Conservation (phyloP, 805 yeast species). For the Pichia thaimueangensis region DNA sequence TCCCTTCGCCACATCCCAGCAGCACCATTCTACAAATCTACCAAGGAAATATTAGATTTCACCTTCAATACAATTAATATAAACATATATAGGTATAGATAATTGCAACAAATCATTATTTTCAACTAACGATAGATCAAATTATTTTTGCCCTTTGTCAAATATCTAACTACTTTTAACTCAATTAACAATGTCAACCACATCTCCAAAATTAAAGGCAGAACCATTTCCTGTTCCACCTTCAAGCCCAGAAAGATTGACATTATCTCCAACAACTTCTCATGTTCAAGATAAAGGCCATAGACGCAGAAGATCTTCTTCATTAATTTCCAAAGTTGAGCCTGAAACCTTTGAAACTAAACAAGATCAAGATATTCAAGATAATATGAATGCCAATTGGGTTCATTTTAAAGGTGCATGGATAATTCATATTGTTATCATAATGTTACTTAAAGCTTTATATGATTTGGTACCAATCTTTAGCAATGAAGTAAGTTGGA, state of each 20-base stretch:
- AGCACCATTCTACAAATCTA: too few relatives aligned
- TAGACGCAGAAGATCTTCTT: slow-evolving; percentile 69
- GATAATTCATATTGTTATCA: slow-evolving; percentile 84
- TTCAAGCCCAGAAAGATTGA: slow-evolving; percentile 29
- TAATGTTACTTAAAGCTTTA: slow-evolving; percentile 63
- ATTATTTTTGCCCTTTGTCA: neutral
- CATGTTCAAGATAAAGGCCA: slow-evolving; percentile 28
- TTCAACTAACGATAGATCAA: too few relatives aligned
- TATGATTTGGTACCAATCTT: slow-evolving; percentile 79
- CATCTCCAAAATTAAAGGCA: slow-evolving; percentile 14
- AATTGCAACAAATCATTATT: too few relatives aligned
- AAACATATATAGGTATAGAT: too few relatives aligned
- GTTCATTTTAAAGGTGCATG: slow-evolving; percentile 95
- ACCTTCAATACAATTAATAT: too few relatives aligned
- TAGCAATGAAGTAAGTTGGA: slow-evolving; percentile 84
- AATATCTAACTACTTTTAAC: too few relatives aligned
- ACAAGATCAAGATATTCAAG: slow-evolving; percentile 82
- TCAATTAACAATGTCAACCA: slow-evolving; percentile 9
- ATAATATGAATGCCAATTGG: slow-evolving; percentile 94
- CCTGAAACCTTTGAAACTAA: slow-evolving; percentile 90
- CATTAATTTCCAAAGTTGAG: slow-evolving; percentile 84
- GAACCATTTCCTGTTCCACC: slow-evolving; percentile 28
- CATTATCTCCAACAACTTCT: slow-evolving; percentile 31
- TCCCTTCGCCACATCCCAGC: too few relatives aligned
- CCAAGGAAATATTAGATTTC: too few relatives aligned